Conservation (phyloP, 352 stramenopile species). For the Phytopythium sindhum region DNA sequence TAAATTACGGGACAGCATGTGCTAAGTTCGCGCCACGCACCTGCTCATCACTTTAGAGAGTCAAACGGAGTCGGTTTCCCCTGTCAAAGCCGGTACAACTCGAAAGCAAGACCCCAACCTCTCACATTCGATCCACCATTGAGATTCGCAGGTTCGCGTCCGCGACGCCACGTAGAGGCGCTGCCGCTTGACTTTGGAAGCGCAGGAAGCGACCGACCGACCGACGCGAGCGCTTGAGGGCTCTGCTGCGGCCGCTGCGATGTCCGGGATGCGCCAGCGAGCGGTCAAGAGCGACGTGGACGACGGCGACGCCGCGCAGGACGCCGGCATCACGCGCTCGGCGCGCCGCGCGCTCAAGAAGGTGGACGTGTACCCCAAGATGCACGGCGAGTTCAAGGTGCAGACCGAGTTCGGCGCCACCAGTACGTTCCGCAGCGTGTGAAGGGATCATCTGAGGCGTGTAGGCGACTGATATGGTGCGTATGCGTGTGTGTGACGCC, state of each 20-base stretch:
- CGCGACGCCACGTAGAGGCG: neutral
- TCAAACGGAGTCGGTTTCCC: no score
- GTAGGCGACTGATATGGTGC: no score
- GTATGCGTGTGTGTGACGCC: constrained; percentile 11
- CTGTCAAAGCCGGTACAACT: no score
- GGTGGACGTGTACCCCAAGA: constrained; percentile 94
- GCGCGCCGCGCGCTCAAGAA: constrained; percentile 69
- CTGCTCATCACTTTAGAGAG: no score
- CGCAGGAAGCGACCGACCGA: neutral
- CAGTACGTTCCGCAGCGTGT: constrained; percentile 15
- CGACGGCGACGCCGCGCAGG: constrained; percentile 28
- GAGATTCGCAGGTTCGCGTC: neutral
- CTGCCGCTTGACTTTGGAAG: neutral
- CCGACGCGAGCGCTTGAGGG: neutral
- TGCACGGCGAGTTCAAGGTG: constrained; percentile 95
- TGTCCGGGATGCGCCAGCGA: constrained; percentile 51
- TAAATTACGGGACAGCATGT: no score
- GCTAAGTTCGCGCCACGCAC: no score
- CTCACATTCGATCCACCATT: neutral
- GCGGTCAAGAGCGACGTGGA: constrained; percentile 57
- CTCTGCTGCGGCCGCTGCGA: neutral
- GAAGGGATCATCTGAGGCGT: no score
- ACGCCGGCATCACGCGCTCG: constrained; percentile 29
- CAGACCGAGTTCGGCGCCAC: constrained; percentile 91
- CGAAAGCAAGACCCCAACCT: no score